phyloP scores from a whole-genome alignment of 805 yeast genomes.

The Saturnispora serradocipensis region DNA sequence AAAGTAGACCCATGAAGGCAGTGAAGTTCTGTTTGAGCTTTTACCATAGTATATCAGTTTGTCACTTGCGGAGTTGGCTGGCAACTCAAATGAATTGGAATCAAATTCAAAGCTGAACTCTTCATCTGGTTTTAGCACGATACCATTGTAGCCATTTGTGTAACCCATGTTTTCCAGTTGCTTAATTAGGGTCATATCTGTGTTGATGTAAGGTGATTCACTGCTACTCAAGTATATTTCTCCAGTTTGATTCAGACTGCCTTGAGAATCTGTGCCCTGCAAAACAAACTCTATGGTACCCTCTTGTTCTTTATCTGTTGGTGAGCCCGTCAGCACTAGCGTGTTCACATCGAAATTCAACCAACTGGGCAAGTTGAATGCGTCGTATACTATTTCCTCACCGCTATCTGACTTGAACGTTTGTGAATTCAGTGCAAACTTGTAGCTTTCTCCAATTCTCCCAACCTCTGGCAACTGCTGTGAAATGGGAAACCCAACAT shows the following conservation, averaged over 20 bases:
- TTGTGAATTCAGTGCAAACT: constrained; percentile 57
- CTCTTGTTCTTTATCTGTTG: constrained; percentile 23
- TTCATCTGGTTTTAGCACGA: constrained; percentile 65
- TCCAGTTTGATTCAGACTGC: constrained; percentile 42
- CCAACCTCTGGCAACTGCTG: constrained; percentile 88
- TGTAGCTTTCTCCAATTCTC: constrained; percentile 49
- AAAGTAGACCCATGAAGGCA: constrained; percentile 85
- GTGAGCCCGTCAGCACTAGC: constrained; percentile 63
- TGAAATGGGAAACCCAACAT: constrained; percentile 65
- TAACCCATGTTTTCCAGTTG: constrained; percentile 57
- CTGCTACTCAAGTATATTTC: constrained; percentile 42
- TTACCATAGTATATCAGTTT: constrained; percentile 71
- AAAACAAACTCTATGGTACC: constrained; percentile 44
- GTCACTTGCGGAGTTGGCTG: constrained; percentile 34
- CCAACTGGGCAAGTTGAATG: constrained; percentile 66
- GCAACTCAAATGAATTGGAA: constrained; percentile 44
- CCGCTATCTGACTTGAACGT: constrained; percentile 48
- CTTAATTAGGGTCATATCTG: constrained; percentile 33
- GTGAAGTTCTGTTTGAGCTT: constrained; percentile 72
- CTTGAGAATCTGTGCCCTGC: constrained; percentile 55
- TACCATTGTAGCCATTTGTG: constrained; percentile 68
- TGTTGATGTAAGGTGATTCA: constrained; percentile 43
- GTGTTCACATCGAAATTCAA: constrained; percentile 55
- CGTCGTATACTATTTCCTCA: constrained; percentile 44
- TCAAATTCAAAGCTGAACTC: constrained; percentile 59